phyloP scores from a whole-genome alignment of 73 alveolate species.

The Stentor coeruleus region DNA sequence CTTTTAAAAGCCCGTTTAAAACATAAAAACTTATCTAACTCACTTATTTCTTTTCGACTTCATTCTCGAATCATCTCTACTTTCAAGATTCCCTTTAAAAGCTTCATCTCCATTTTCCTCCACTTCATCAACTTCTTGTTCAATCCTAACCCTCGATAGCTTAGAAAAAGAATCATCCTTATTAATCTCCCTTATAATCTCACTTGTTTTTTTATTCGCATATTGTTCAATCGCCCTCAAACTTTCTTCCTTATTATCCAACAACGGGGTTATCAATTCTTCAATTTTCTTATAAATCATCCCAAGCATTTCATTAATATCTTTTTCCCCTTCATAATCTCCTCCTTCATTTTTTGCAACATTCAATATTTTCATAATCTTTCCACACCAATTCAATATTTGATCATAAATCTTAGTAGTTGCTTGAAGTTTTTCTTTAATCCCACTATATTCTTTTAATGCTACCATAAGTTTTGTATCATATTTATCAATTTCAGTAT shows the following conservation, averaged over 20 bases:
- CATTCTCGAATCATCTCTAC: background rate
- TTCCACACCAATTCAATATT: constrained; percentile 18
- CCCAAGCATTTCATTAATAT: background rate
- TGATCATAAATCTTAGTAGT: constrained; percentile 14
- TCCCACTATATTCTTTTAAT: background rate
- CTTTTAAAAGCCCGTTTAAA: no score
- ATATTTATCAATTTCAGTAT: background rate
- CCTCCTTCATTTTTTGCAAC: background rate
- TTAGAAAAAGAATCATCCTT: background rate
- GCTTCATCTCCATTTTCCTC: background rate
- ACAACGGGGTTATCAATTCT: background rate
- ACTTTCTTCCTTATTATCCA: constrained; percentile 3
- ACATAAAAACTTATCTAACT: no score
- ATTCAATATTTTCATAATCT: constrained; percentile 6
- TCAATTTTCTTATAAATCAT: constrained; percentile 9
- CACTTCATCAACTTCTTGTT: background rate
- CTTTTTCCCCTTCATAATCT: background rate
- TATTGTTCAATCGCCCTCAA: background rate
- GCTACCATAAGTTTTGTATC: background rate
- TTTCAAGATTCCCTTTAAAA: background rate
- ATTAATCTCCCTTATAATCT: background rate
- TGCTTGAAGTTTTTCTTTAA: background rate
- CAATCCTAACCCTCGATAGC: background rate
- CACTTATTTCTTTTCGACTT: background rate
- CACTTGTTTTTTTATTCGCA: constrained; percentile 12